Evolutionary conservation across 352 stramenopile species (phyloP).

Genomic region (Phytophthora nicotianae): DNA sequence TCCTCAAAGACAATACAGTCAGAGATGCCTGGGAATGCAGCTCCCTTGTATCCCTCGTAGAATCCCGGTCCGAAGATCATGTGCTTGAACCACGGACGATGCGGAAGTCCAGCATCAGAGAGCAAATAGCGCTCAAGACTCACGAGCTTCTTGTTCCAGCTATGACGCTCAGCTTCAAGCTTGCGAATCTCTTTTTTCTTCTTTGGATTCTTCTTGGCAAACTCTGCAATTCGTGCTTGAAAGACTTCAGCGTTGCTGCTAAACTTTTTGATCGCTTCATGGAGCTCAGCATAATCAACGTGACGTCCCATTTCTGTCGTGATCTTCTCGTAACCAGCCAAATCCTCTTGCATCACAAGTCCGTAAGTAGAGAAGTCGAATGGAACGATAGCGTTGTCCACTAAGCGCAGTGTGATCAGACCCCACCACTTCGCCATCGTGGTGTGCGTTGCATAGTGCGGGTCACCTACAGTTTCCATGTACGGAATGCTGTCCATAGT

Average conservation of each 20-base stretch:
- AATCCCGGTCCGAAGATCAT: constrained; percentile 59
- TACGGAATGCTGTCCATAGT: constrained; percentile 87
- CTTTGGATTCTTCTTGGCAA: neutral
- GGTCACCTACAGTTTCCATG: constrained; percentile 61
- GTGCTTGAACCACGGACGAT: constrained; percentile 55
- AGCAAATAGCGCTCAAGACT: constrained; percentile 45
- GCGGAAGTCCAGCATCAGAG: constrained; percentile 43
- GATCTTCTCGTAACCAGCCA: constrained; percentile 38
- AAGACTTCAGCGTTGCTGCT: constrained; percentile 29
- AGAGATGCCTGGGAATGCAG: constrained; percentile 53
- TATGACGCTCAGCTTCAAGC: constrained; percentile 5
- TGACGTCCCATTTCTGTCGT: constrained; percentile 18
- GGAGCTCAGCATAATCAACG: constrained; percentile 43
- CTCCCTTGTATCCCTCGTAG: constrained; percentile 54
- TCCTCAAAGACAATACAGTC: constrained; percentile 52
- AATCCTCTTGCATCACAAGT: constrained; percentile 56
- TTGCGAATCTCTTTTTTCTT: constrained; percentile 20
- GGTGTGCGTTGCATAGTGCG: constrained; percentile 59
- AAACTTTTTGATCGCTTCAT: constrained; percentile 53
- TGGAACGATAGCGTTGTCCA: constrained; percentile 56
- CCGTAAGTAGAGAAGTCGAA: constrained; percentile 80
- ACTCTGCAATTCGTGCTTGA: constrained; percentile 22
- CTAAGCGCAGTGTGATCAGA: constrained; percentile 59
- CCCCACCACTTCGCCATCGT: constrained; percentile 66
- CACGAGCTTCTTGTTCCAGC: constrained; percentile 31